A percentile compares a stretch with the other conserved stretches of the same genome.
These are phyloP conservation scores for Hibiscus syriacus DNA, from an alignment of 345 rosid species.

Conservation along the genomic window DNA sequence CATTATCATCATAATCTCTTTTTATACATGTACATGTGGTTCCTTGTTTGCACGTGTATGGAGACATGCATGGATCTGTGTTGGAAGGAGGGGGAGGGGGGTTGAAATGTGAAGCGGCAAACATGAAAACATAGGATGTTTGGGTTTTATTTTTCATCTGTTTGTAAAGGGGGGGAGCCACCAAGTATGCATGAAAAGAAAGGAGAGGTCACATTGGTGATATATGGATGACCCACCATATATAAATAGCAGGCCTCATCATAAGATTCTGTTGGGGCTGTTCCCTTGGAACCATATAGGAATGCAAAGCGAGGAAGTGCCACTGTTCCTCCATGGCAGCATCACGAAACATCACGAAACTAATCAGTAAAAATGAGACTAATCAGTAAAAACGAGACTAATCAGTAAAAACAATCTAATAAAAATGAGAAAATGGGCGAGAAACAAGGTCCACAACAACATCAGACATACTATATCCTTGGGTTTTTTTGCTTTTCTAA, in stretches of 20 bases:
- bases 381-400: neutral
- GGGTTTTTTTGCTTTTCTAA: neutral
- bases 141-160: neutral
- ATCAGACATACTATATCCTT: constrained; percentile 13
- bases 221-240: constrained; percentile 23
- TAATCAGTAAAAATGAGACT: neutral
- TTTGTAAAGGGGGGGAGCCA: neutral
- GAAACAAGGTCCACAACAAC: neutral
- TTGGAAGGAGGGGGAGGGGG: neutral
- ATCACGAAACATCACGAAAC: constrained; percentile 16
- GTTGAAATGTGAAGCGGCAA: neutral
- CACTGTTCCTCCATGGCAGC: constrained; percentile 3
- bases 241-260: constrained; percentile 37
- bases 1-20: no score
- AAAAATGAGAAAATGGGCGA: neutral
- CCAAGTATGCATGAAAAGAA: constrained; percentile 4
- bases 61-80: neutral
- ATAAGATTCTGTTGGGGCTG: constrained; percentile 62
- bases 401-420: neutral
- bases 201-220: neutral
- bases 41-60: constrained; percentile 16
- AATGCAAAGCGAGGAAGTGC: constrained; percentile 4
- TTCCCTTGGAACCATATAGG: constrained; percentile 46
- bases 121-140: neutral
- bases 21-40: neutral